A percentile compares a stretch with the other conserved stretches of the same genome.
phyloP scores from a whole-genome alignment of 805 yeast species.

The Candida odintsovae region DNA sequence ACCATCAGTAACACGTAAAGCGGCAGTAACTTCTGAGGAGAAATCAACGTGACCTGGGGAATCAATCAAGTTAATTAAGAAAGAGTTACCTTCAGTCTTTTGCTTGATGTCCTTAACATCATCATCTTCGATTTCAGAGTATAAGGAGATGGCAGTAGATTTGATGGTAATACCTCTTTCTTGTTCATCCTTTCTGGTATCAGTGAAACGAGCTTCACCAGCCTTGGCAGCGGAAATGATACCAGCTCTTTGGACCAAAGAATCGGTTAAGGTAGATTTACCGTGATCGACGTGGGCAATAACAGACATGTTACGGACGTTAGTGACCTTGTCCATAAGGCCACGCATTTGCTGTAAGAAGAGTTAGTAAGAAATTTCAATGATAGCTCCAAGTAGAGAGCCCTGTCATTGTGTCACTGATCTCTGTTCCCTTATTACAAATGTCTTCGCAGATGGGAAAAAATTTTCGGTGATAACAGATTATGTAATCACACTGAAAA shows the following conservation, averaged over 20 bases:
- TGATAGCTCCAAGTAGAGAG: too few species aligned
- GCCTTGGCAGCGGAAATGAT: conserved; percentile 99
- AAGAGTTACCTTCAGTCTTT: conserved; percentile 77
- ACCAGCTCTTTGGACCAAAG: conserved; percentile 99
- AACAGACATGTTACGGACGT: conserved; percentile 99
- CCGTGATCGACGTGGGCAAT: conserved; percentile 99
- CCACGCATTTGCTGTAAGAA: conserved; percentile 81
- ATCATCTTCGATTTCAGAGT: conserved; percentile 79
- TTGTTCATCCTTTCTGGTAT: conserved; percentile 99
- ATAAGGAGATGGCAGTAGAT: conserved; percentile 97
- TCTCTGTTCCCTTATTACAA: background rate
- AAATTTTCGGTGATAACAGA: background rate
- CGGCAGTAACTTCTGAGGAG: conserved; percentile 99
- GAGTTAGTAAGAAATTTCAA: conserved; percentile 13
- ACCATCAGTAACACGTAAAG: conserved; percentile 99
- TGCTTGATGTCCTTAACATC: conserved; percentile 91
- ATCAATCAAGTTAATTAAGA: conserved; percentile 96
- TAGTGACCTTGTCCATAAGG: conserved; percentile 99
- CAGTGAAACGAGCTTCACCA: conserved; percentile 99
- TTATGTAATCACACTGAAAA: background rate
- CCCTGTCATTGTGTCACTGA: background rate
- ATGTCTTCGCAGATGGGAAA: background rate
- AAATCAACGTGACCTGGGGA: conserved; percentile 99
- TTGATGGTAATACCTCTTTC: conserved; percentile 99
- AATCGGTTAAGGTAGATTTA: conserved; percentile 98